These are phyloP conservation scores for Glycine tomentella DNA, from an alignment of 306 rosid genomes.

Conservation along the genomic window DNA sequence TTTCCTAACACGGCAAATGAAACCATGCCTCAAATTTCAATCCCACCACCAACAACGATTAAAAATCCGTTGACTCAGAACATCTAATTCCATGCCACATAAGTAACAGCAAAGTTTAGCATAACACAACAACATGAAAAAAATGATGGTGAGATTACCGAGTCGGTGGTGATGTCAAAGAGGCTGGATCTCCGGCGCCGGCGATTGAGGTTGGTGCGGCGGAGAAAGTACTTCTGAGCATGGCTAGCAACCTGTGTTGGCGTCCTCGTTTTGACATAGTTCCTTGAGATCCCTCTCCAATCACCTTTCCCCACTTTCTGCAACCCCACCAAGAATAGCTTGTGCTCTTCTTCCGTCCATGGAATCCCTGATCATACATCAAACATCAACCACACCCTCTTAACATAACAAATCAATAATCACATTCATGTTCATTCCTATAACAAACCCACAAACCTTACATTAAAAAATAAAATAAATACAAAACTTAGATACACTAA, in stretches of 20 bases:
- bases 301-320: conserved; percentile 92
- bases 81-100: background rate
- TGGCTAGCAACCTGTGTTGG: conserved; percentile 95
- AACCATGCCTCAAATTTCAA: conserved; percentile 9
- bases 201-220: conserved; percentile 77
- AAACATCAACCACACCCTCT: background rate
- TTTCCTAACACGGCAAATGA: conserved; percentile 25
- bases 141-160: conserved; percentile 50
- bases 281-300: conserved; percentile 89
- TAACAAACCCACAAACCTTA: too few species aligned
- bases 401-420: background rate
- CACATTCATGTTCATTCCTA: conserved; percentile 12
- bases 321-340: conserved; percentile 75
- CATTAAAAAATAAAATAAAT: background rate
- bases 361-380: conserved; percentile 67
- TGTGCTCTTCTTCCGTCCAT: conserved; percentile 94
- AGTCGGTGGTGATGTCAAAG: conserved; percentile 81
- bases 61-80: background rate
- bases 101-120: background rate
- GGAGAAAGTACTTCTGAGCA: conserved; percentile 88
- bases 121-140: background rate
- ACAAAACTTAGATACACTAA: too few species aligned
- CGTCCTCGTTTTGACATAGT: conserved; percentile 80
- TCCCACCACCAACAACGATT: background rate
- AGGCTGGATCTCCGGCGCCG: conserved; percentile 95